Percentiles rank a stretch among this genome's conserved stretches.
Conservation (phyloP, 1,284 basidiomycete genomes). For the Pascua sp. region DNA sequence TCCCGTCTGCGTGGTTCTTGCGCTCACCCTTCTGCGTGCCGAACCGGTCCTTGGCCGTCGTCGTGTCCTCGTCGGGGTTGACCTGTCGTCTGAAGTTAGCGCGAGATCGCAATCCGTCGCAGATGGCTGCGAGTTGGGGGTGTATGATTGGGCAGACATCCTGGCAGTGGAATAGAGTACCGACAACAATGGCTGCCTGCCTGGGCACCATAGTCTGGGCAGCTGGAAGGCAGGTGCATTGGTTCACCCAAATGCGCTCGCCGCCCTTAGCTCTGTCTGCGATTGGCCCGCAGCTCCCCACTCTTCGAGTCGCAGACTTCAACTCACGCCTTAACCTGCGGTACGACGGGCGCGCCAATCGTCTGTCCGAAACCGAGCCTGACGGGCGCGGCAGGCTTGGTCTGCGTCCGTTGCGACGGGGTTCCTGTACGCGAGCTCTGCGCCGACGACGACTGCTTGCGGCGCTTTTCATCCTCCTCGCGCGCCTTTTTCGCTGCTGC, state of each 20-base stretch:
- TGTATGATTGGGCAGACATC: too few species aligned
- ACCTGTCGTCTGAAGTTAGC: slow-evolving; percentile 24
- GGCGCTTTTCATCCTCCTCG: slow-evolving; percentile 57
- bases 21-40: slow-evolving; percentile 68
- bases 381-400: slow-evolving; percentile 35
- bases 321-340: not conserved
- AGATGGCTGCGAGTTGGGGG: too few species aligned
- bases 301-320: not conserved
- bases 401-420: slow-evolving; percentile 24
- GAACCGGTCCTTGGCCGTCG: slow-evolving; percentile 84
- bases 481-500: slow-evolving; percentile 48
- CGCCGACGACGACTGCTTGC: slow-evolving; percentile 52
- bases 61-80: slow-evolving; percentile 62
- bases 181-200: too few species aligned
- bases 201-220: too few species aligned
- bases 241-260: too few species aligned
- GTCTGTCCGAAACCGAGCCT: slow-evolving; percentile 76
- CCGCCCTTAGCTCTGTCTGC: too few species aligned
- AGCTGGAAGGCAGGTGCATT: too few species aligned
- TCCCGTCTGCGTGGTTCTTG: too few species aligned
- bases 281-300: too few species aligned
- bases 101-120: too few species aligned
- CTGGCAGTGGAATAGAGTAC: too few species aligned
- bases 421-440: slow-evolving; percentile 15
- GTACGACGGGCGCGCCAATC: slow-evolving; percentile 42